phyloP scores from a whole-genome alignment of 768 basidiomycete genomes.

The Naematelia aurantialba region DNA sequence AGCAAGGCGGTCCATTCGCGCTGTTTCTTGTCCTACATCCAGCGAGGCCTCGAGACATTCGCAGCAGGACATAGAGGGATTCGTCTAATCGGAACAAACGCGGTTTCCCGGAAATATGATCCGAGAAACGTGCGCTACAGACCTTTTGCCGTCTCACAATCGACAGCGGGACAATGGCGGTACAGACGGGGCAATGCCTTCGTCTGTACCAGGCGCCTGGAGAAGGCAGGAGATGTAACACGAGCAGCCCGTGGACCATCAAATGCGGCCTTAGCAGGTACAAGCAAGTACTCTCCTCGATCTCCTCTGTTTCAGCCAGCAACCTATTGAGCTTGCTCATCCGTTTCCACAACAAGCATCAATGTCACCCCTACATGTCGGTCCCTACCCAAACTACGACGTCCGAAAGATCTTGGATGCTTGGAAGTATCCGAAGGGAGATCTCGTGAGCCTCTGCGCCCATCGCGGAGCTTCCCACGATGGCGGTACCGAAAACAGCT shows the following conservation, averaged over 20 bases:
- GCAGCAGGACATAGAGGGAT: no score
- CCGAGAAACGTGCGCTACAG: no score
- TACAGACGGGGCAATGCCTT: neutral
- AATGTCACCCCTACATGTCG: conserved; percentile 1
- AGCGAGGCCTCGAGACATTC: no score
- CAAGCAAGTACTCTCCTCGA: neutral
- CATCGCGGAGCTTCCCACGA: conserved; percentile 7
- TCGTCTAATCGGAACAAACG: no score
- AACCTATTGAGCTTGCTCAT: no score
- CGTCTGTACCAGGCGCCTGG: neutral
- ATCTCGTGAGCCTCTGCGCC: conserved; percentile 5
- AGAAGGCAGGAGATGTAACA: neutral
- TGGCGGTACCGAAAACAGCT: conserved; percentile 9
- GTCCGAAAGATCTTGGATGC: conserved; percentile 3
- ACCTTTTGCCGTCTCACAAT: no score
- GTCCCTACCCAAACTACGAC: neutral
- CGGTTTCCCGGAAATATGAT: no score
- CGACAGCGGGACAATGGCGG: neutral
- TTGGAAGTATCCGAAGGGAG: conserved; percentile 6
- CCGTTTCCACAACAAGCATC: no score
- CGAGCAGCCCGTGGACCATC: neutral
- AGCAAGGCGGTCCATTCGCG: no score
- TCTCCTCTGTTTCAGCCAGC: neutral
- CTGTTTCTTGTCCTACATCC: no score
- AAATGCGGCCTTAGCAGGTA: neutral